A percentile compares a stretch with the other conserved stretches of the same genome.
Evolutionary conservation across 192 early-diverging fungal genomes (phyloP).

Genomic region (Oehlia diaphana): DNA sequence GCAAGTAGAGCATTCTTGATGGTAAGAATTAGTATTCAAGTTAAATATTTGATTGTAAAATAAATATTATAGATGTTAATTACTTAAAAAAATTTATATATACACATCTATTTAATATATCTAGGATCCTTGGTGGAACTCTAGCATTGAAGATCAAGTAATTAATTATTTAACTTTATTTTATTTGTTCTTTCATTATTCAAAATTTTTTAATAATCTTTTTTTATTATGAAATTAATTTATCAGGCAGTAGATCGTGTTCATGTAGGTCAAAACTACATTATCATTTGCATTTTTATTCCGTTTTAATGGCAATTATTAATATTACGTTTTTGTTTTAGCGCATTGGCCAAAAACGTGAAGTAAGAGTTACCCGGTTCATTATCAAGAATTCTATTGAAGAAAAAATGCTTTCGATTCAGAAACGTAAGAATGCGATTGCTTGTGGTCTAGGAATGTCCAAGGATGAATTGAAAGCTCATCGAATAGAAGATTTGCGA

Average conservation of each 20-base stretch:
- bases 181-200: background rate
- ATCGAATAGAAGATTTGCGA: constrained; percentile 49
- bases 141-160: constrained; percentile 56
- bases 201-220: background rate
- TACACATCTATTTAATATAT: background rate
- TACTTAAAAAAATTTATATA: too few relatives aligned
- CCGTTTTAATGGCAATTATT: background rate
- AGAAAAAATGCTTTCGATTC: constrained; percentile 81
- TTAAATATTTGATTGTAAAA: too few relatives aligned
- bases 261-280: constrained; percentile 34
- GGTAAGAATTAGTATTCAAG: constrained; percentile 38
- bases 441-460: constrained; percentile 50
- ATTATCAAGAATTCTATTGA: constrained; percentile 77
- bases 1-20: constrained; percentile 71
- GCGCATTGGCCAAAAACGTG: constrained; percentile 68
- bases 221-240: background rate
- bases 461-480: constrained; percentile 42
- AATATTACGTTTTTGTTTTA: background rate
- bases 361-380: constrained; percentile 68
- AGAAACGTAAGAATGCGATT: constrained; percentile 72
- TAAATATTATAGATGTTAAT: too few relatives aligned
- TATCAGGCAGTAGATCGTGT: constrained; percentile 81
- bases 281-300: background rate
- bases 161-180: background rate
- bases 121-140: constrained; percentile 79